Evolutionary conservation across 225 moss, liverwort and hornwort genomes (phyloP).

Genomic region (Bryoerythrophyllum caledonicum): DNA sequence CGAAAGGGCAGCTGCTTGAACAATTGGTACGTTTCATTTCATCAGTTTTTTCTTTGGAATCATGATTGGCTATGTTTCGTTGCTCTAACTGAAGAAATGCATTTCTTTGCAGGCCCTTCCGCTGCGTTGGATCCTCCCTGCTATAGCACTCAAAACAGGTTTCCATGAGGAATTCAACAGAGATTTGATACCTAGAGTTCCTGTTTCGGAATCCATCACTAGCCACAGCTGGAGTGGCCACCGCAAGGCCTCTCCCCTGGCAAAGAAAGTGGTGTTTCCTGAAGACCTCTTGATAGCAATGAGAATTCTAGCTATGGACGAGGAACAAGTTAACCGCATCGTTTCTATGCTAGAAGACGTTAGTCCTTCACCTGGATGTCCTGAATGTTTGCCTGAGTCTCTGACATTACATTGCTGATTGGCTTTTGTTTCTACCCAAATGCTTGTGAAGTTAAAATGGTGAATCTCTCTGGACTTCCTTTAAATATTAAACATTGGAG

Average conservation of each 20-base stretch:
- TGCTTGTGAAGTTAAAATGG: constrained; percentile 16
- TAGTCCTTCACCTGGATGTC: constrained; percentile 15
- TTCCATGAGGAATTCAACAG: constrained; percentile 29
- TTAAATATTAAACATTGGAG: neutral
- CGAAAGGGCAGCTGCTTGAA: constrained; percentile 74
- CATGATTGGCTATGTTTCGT: constrained; percentile 4
- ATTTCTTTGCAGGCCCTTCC: constrained; percentile 60
- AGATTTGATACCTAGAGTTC: constrained; percentile 18
- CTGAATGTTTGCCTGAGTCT: neutral
- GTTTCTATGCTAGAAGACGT: constrained; percentile 76
- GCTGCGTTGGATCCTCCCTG: constrained; percentile 73
- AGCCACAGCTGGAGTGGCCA: constrained; percentile 58
- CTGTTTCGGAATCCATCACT: constrained; percentile 19
- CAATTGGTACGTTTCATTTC: constrained; percentile 33
- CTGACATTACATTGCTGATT: neutral
- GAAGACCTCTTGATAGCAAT: constrained; percentile 84
- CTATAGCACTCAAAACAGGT: constrained; percentile 48
- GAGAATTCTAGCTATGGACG: constrained; percentile 76
- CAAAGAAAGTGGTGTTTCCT: constrained; percentile 68
- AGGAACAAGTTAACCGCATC: constrained; percentile 58
- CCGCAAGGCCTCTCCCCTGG: constrained; percentile 50
- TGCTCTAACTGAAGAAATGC: constrained; percentile 12
- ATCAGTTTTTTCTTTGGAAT: neutral
- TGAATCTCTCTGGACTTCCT: constrained; percentile 8
- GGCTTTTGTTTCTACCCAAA: neutral